Evolutionary conservation across 192 early-diverging fungal species (phyloP), one percentile per base, ranked within the genome.

Genomic region (Obelidium mucronatum): DNA sequence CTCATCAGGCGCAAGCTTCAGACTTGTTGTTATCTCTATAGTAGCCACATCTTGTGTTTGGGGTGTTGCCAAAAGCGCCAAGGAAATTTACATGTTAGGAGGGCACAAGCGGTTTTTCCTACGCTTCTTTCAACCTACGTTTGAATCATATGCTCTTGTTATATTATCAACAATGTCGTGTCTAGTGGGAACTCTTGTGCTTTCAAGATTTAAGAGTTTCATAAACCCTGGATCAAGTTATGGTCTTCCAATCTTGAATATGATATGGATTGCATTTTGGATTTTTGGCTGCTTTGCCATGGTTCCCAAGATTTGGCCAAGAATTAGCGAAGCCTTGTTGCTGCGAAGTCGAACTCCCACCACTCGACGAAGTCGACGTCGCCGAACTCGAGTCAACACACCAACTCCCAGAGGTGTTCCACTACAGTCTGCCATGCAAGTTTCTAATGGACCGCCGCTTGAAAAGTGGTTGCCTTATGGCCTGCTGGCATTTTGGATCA

Each of bases 141-240:
- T 70, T 17, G 79, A 84, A 62, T 66, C 75, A 0, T 83, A 58
- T 36, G 40, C 79, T 39, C 35, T 84, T 11, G 34, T 24, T 17
- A 11, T 65, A 8, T 40, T 65, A 15, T 26, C 22, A 4, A 15
- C 36, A n/a, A 67, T 79, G 3, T 33, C 39, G 35, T 26, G 80
- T 33, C 51, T 48, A 17, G 28, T 77, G 26, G 36, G 31, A 31
- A 59, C 37, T 13, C 19, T 66, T 19, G 39, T 39, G 11, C 52
- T 84, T 5, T 78, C 75, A 1, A 40, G 11, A 1, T 26, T 82
- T 26, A 81, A 82, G 58, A 40, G 67, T 13, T 69, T 17, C 39
- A 3, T 80, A 6, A 87, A 85, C 70, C 75, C 51, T 11, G 83
- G 78, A 15, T 71, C 74, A 15, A 79, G 80, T 24, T 87, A 85